A percentile compares a stretch with the other conserved stretches of the same genome.
Conservation (phyloP, 306 rosid species). For the Trichosanthes truncata region DNA sequence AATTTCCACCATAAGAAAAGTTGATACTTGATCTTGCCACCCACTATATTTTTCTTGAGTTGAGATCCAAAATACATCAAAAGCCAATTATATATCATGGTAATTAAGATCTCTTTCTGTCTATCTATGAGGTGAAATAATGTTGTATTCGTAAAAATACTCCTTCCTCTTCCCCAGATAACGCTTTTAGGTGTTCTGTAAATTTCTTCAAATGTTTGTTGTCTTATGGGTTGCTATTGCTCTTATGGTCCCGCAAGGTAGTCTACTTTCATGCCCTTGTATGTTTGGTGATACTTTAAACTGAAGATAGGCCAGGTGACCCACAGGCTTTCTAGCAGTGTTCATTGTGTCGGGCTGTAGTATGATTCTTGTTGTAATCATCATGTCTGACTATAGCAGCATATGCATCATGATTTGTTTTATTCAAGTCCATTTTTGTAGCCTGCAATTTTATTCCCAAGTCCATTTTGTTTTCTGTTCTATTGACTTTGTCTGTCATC, state of each 20-base stretch:
- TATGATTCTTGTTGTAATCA: background rate
- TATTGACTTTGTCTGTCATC: background rate
- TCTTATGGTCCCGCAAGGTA: background rate
- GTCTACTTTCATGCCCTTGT: background rate
- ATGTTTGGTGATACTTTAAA: background rate
- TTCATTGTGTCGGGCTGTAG: background rate
- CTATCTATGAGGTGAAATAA: background rate
- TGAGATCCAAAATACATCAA: background rate
- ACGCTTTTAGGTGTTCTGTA: background rate
- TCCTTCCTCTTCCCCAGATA: background rate
- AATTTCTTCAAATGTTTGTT: background rate
- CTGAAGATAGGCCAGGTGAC: background rate
- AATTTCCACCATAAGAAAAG: background rate
- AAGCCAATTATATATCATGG: slow-evolving; percentile 5
- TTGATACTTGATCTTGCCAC: background rate
- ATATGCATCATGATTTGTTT: background rate
- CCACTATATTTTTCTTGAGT: background rate
- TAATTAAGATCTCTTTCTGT: background rate
- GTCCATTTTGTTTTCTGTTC: background rate
- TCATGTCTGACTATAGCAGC: background rate
- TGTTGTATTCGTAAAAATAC: background rate
- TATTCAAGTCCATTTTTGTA: background rate
- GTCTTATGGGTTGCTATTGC: background rate
- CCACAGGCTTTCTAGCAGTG: background rate
- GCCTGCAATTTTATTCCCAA: background rate